Evolutionary conservation across 2,329 filamentous ascomycete species (phyloP).

Genomic region (Drechslerella dactyloides): DNA sequence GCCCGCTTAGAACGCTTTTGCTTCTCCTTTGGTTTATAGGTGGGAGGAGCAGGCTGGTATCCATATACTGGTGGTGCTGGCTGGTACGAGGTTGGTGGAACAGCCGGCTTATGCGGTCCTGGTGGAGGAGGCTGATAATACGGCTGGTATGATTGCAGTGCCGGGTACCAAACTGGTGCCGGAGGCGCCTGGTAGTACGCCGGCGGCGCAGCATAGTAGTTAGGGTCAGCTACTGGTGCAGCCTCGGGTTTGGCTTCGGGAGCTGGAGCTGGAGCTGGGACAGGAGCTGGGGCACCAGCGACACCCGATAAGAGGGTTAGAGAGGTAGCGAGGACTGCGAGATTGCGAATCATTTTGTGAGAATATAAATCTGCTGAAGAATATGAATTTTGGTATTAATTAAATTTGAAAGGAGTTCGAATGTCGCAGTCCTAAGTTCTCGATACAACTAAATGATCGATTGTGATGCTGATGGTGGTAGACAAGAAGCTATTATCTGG

Average conservation of each 20-base stretch:
- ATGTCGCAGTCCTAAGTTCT: slow-evolving; percentile 19
- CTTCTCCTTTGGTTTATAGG: background rate
- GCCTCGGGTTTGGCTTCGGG: too few species aligned
- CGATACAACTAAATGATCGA: slow-evolving; percentile 9
- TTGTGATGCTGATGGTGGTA: slow-evolving; percentile 20
- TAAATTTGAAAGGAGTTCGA: slow-evolving; percentile 3
- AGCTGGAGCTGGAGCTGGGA: too few species aligned
- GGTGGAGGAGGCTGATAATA: background rate
- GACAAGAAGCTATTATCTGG: background rate
- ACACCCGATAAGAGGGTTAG: slow-evolving; percentile 34
- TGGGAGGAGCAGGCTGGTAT: slow-evolving; percentile 14
- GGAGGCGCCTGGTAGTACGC: slow-evolving; percentile 6
- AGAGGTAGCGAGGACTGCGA: slow-evolving; percentile 27
- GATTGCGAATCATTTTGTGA: slow-evolving; percentile 40
- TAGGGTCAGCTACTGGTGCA: slow-evolving; percentile 4
- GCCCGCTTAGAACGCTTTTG: slow-evolving; percentile 17
- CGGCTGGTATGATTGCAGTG: background rate
- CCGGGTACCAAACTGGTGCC: background rate
- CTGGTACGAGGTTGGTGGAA: slow-evolving; percentile 9
- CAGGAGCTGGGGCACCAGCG: slow-evolving; percentile 19
- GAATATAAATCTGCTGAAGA: background rate
- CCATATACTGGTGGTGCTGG: slow-evolving; percentile 13
- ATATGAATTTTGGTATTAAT: background rate
- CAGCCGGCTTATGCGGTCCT: slow-evolving; percentile 2
- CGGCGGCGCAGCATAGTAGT: slow-evolving; percentile 20